Percentiles rank a stretch among this genome's conserved stretches.
phyloP scores from a whole-genome alignment of 345 rosid genomes.

The Passiflora organensis region DNA sequence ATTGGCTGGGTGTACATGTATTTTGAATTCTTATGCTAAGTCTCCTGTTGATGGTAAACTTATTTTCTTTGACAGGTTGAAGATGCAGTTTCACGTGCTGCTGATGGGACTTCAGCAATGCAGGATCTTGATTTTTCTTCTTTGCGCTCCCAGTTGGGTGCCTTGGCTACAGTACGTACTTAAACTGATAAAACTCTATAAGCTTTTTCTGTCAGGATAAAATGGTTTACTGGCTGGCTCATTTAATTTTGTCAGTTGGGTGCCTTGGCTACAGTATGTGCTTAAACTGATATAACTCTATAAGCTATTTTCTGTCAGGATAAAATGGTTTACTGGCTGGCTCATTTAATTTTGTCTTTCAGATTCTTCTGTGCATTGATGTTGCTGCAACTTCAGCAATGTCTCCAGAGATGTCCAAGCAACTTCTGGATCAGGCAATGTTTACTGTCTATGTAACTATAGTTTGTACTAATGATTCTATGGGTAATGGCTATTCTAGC shows the following conservation, averaged over 20 bases:
- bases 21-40: background rate
- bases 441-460: conserved; percentile 11
- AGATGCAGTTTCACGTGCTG: conserved; percentile 78
- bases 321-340: conserved; percentile 16
- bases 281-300: conserved; percentile 16
- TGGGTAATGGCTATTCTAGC: background rate
- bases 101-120: conserved; percentile 60
- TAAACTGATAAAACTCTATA: conserved; percentile 14
- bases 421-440: conserved; percentile 80
- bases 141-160: conserved; percentile 68
- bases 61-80: conserved; percentile 53
- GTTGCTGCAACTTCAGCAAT: conserved; percentile 88
- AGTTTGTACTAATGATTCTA: conserved; percentile 6
- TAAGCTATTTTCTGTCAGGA: conserved; percentile 5
- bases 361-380: conserved; percentile 90
- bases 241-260: conserved; percentile 23
- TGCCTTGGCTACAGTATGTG: conserved; percentile 82
- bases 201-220: conserved; percentile 5
- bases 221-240: conserved; percentile 18
- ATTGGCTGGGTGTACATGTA: background rate
- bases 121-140: conserved; percentile 74
- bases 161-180: conserved; percentile 77
- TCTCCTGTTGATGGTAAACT: background rate
- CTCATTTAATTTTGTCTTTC: conserved; percentile 32
- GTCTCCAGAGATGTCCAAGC: conserved; percentile 64